phyloP scores from a whole-genome alignment of 345 rosid genomes.

The Acer campestre region DNA sequence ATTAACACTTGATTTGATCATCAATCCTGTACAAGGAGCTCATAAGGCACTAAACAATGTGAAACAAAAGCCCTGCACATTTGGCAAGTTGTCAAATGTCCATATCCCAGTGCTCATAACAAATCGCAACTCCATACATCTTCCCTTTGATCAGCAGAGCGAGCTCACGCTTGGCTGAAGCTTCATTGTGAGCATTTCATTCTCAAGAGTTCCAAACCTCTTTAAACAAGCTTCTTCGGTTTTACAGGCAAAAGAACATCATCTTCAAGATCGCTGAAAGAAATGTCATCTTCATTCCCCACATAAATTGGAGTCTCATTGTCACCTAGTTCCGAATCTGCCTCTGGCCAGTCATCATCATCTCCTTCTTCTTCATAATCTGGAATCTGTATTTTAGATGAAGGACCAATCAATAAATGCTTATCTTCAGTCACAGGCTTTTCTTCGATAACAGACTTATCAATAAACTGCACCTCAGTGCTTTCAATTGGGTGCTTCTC shows the following conservation, averaged over 20 bases:
- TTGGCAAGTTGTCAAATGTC: constrained; percentile 4
- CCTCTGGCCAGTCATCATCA: constrained; percentile 84
- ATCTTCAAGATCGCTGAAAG: constrained; percentile 96
- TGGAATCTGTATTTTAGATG: constrained; percentile 45
- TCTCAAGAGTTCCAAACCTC: constrained; percentile 21
- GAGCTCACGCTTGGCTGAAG: constrained; percentile 26
- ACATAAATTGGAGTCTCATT: constrained; percentile 31
- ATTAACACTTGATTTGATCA: constrained; percentile 23
- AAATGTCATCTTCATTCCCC: constrained; percentile 77
- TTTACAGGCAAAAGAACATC: constrained; percentile 41
- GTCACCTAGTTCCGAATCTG: constrained; percentile 53
- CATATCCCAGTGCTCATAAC: neutral
- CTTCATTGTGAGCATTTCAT: constrained; percentile 2
- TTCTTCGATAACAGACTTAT: constrained; percentile 71
- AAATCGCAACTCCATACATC: neutral
- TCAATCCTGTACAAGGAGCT: constrained; percentile 30
- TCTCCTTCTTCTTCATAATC: constrained; percentile 64
- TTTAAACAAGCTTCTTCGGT: constrained; percentile 39
- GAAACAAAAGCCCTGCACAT: constrained; percentile 3
- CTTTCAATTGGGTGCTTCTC: constrained; percentile 64
- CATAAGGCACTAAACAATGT: constrained; percentile 7
- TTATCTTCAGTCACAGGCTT: constrained; percentile 39
- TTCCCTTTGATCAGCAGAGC: constrained; percentile 25
- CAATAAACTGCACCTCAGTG: constrained; percentile 50
- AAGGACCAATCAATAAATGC: constrained; percentile 30